Evolutionary conservation across 441 rosid species (phyloP).

Genomic region (Melianthus villosus): DNA sequence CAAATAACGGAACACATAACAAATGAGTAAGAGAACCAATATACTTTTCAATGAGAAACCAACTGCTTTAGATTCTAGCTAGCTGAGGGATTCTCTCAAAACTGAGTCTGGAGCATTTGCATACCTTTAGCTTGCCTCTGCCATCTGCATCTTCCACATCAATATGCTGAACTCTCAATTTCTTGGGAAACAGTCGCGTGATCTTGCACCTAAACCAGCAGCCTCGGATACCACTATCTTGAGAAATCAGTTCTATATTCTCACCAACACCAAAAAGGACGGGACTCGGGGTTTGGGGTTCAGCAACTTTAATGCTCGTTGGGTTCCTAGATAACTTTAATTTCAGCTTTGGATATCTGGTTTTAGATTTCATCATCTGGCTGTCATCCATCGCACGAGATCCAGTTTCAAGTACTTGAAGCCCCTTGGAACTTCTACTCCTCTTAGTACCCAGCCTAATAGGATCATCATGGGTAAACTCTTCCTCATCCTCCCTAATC

Average conservation of each 20-base stretch:
- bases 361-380: conserved; percentile 19
- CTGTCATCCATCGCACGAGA: too few species aligned
- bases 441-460: conserved; percentile 48
- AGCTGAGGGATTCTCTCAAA: conserved; percentile 1
- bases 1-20: background rate
- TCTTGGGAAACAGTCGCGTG: conserved; percentile 43
- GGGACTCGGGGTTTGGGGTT: too few species aligned
- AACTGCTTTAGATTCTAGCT: too few species aligned
- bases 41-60: too few species aligned
- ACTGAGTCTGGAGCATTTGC: too few species aligned
- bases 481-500: conserved; percentile 41
- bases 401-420: too few species aligned
- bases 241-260: conserved; percentile 71
- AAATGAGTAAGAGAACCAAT: too few species aligned
- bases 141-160: conserved; percentile 77
- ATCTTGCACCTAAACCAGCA: conserved; percentile 95
- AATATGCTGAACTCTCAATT: conserved; percentile 62
- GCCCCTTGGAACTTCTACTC: conserved; percentile 27
- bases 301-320: too few species aligned
- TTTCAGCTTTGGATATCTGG: conserved; percentile 28
- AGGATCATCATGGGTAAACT: conserved; percentile 30
- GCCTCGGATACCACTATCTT: conserved; percentile 93
- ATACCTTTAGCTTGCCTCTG: conserved; percentile 75
- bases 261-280: conserved; percentile 35
- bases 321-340: too few species aligned